Base-by-base conservation (phyloP, 768 basidiomycete genomes). In the Agrocybe pediades region DNA sequence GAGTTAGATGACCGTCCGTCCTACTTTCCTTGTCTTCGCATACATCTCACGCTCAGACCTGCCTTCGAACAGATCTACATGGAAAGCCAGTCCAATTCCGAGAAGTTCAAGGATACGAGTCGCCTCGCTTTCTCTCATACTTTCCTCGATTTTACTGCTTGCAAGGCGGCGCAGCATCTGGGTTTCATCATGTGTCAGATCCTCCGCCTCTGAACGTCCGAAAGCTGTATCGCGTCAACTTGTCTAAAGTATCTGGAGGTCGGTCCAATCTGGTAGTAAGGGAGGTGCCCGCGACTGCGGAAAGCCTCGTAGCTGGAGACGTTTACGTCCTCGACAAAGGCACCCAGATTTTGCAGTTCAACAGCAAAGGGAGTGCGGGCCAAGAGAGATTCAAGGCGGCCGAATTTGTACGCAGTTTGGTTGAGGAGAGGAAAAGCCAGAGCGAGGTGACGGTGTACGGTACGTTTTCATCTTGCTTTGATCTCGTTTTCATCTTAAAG, bases 291-390 rank as follows among this genome's bases (percentile, higher is more conserved):
- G 65, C 74, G 0, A 71, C 69, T 9, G 74, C 74, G 7, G 55
- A 74, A 19, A 84, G 77, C 65, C 68, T 86, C 49, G 64, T 78
- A 15, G 72, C 75, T 51, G 85, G 81, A 6, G 81, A 82, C 27
- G 81, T 82, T 1, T 86, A 82, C 64, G 75, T 86, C 19, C 70
- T 86, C 16, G 85, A 86, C 63, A 82, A 81, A 65, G 83, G 83
- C 30, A 55, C 63, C 1, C 59, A 76, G 33, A 62, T 86, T 26
- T 77, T 75, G 73, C 81, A 86, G 60, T 75, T 80, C 53, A 85
- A 86, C 58, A 81, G 80, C n/a, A 76, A 75, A 54, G 66, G 68
- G 6, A 82, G 83, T 46, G 61, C 70, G 1, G 83, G 84, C 1
- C 79, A 80, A 63, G 84, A 86, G 59, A 75, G 76, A 29, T 86